phyloP scores from a whole-genome alignment of 371 early-diverging fungal species.

The Mucor racemosus region DNA sequence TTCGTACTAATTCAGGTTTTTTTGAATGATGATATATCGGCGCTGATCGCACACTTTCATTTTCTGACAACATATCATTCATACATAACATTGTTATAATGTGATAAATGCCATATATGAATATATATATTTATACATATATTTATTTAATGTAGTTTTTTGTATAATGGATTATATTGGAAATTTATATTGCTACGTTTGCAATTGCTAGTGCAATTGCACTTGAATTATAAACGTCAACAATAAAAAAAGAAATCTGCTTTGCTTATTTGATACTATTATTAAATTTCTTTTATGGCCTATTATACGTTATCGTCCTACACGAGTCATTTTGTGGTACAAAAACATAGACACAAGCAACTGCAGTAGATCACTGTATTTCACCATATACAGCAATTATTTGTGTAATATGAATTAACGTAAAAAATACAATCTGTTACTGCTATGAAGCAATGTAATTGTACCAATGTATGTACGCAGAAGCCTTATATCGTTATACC shows the following conservation, averaged over 20 bases:
- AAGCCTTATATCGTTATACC: neutral
- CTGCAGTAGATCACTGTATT: conserved; percentile 4
- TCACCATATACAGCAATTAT: neutral
- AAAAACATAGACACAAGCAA: neutral
- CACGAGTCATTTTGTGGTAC: neutral
- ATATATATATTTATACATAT: too few relatives aligned
- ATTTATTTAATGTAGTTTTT: too few relatives aligned
- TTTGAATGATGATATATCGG: neutral
- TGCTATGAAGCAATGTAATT: neutral
- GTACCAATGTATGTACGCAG: neutral
- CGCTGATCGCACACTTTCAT: neutral
- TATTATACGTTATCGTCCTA: neutral
- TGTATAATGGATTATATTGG: too few relatives aligned
- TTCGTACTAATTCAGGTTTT: neutral
- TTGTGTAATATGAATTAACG: conserved; percentile 5
- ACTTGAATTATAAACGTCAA: neutral
- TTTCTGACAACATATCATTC: conserved; percentile 1
- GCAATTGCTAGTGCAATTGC: neutral
- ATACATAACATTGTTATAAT: neutral
- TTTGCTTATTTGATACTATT: neutral
- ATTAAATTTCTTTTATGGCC: neutral
- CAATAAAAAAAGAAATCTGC: neutral
- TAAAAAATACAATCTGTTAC: neutral
- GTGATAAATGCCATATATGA: neutral
- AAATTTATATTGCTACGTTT: too few relatives aligned